Evolutionary conservation across 176 grass and related monocot species (phyloP).

Genomic region (Elymus sibiricus): DNA sequence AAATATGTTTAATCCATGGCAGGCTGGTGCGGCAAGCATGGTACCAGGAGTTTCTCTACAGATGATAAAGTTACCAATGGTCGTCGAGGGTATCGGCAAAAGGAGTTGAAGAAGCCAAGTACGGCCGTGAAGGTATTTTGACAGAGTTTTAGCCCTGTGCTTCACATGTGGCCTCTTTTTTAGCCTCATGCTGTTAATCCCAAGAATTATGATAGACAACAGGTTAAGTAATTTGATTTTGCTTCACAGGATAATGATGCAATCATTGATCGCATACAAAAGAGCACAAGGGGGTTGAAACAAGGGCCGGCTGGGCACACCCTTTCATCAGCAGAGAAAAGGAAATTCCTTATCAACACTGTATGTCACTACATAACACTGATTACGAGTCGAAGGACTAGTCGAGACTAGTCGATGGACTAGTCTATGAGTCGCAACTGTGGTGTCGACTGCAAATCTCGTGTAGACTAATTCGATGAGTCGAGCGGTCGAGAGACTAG

Average conservation of each 20-base stretch:
- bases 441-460: too few relatives aligned
- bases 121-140: background rate
- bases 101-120: conserved; percentile 22
- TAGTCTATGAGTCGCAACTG: too few relatives aligned
- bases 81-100: background rate
- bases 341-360: conserved; percentile 71
- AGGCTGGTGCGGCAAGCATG: conserved; percentile 24
- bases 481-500: too few relatives aligned
- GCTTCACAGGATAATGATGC: conserved; percentile 17
- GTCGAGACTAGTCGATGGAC: too few relatives aligned
- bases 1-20: background rate
- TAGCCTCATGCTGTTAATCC: background rate
- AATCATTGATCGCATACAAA: conserved; percentile 33
- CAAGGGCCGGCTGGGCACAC: conserved; percentile 46
- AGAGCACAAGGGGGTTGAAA: conserved; percentile 36
- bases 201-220: background rate
- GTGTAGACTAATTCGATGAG: too few relatives aligned
- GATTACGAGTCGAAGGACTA: too few relatives aligned
- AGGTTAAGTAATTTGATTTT: background rate
- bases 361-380: conserved; percentile 49
- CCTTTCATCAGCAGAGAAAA: conserved; percentile 59
- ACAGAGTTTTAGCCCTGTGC: background rate
- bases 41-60: conserved; percentile 13
- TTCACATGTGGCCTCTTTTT: background rate
- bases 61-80: background rate